Base-by-base conservation (phyloP, 2,329 filamentous ascomycete genomes). In the Bipolaris sorokiniana region DNA sequence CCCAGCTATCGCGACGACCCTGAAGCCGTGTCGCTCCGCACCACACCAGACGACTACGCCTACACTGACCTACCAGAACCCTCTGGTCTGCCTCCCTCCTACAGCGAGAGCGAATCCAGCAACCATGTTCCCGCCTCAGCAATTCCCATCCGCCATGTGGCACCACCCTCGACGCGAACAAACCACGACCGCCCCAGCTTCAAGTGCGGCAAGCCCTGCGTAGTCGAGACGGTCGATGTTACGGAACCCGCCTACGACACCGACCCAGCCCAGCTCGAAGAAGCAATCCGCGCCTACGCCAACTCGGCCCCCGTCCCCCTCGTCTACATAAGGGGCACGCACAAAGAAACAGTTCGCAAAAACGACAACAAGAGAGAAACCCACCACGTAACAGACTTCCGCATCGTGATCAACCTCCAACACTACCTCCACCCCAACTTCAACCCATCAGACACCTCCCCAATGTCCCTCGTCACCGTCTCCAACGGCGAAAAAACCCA, bases 401-500 rank as follows among this genome's bases (percentile, higher is more conserved):
- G 76, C 20, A 66, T 78, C 45, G 70, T 74, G 10, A 60, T 78
- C n/a, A 69, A 70, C 48, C 54, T 77, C 20, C 65, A 68, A 16
- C 56, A 61, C 1, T 77, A 74, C 54, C 56, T 77, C 9, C 53
- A 61, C 10, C 56, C 50, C 1, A 57, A 69, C 42, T 70, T 68
- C 48, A 48, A 66, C 7, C 34, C 56, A 6, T 38, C 51, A 6
- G 64, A 70, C 37, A 51, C 56, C 0, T 63, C 62, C 0, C 66
- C 64, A 26, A 76, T 75, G 72, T 53, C 53, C 1, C 62, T 78
- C 10, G 47, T 49, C 9, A 83, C 84, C 0, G 84, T 84, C 0
- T 79, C 84, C 47, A 85, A 88, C 66, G 77, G 80, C 50, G 84
- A 88, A 64, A 84, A 86, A 61, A 83, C 84, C 9, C 82, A 84